Conservation (phyloP, 2,329 filamentous ascomycete species). For the Trichoderma asperellum region DNA sequence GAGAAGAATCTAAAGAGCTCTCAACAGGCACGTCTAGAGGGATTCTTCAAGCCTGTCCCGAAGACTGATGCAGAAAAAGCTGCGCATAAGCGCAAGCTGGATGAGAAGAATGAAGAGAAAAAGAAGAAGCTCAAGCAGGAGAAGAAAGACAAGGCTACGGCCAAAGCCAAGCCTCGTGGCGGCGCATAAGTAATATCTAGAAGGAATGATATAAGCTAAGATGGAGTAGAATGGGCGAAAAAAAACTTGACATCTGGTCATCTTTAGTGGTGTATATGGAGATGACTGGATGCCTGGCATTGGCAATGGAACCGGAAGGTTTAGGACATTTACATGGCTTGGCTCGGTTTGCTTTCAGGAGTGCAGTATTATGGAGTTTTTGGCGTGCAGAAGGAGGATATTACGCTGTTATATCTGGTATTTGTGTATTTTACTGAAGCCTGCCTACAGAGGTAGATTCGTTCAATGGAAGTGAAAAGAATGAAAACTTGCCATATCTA, state of each 20-base stretch:
- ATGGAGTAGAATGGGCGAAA: background rate
- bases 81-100: constrained; percentile 86
- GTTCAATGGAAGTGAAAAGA: background rate
- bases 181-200: background rate
- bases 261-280: background rate
- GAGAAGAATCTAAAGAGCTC: constrained; percentile 89
- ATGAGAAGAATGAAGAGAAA: constrained; percentile 87
- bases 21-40: constrained; percentile 89
- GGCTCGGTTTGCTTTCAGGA: constrained; percentile 12
- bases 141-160: constrained; percentile 91
- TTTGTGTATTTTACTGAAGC: background rate
- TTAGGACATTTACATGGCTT: constrained; percentile 22
- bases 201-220: background rate
- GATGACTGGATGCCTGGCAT: background rate
- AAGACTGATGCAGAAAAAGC: constrained; percentile 88
- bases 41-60: constrained; percentile 93
- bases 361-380: constrained; percentile 24
- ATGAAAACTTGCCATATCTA: background rate
- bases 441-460: background rate
- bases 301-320: background rate
- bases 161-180: constrained; percentile 83
- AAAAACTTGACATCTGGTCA: background rate
- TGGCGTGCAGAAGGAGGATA: constrained; percentile 19
- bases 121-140: constrained; percentile 96
- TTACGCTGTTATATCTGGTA: background rate